Conservation (phyloP, 345 rosid species). For the Acer campestre region DNA sequence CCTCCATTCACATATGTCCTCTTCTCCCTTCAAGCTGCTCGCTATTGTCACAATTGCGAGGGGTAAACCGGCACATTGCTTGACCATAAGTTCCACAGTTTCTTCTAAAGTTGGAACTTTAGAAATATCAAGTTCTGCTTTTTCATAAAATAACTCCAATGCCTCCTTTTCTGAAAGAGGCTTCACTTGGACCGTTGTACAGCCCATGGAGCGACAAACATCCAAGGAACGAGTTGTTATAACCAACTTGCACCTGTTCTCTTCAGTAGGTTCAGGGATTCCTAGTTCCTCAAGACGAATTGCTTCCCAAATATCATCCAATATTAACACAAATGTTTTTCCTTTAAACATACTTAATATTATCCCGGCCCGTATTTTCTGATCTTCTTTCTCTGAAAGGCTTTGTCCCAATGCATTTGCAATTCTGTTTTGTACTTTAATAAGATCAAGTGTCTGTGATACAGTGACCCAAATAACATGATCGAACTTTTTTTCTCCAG, state of each 20-base stretch:
- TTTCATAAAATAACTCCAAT: constrained; percentile 10
- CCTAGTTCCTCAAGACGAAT: not conserved
- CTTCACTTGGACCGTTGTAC: constrained; percentile 12
- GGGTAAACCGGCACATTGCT: constrained; percentile 30
- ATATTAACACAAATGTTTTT: not conserved
- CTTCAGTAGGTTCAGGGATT: constrained; percentile 2
- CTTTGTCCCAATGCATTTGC: not conserved
- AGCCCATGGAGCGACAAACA: constrained; percentile 15
- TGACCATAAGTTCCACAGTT: not conserved
- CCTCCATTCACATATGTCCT: constrained; percentile 21
- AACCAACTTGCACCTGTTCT: constrained; percentile 24
- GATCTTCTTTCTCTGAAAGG: not conserved
- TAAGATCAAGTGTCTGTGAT: not conserved
- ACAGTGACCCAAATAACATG: not conserved
- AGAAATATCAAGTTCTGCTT: not conserved
- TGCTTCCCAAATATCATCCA: constrained; percentile 6
- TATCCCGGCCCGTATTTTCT: not conserved
- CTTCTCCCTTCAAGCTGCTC: constrained; percentile 13
- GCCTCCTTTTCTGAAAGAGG: constrained; percentile 19
- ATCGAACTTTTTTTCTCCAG: not conserved
- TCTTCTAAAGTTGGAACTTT: constrained; percentile 6
- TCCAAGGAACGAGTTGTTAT: constrained; percentile 26
- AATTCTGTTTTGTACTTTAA: not conserved
- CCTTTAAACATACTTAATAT: not conserved
- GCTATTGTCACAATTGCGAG: constrained; percentile 18